Base-by-base conservation (phyloP, 352 stramenopile genomes). In the Pythium graminicola region DNA sequence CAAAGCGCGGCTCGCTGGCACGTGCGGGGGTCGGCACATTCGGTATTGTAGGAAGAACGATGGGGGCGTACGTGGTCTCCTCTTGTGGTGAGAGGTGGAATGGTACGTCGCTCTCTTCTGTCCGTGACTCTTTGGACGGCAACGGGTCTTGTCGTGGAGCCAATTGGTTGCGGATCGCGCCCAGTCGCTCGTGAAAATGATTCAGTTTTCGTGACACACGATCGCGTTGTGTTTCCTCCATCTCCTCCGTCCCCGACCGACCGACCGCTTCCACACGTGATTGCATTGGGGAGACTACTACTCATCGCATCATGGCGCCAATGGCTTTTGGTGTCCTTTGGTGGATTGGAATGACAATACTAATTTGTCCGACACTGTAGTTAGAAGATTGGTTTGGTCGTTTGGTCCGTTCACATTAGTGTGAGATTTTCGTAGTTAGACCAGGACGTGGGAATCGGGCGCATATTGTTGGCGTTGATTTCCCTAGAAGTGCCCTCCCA, bases 151-250 rank as follows among this genome's bases (percentile, higher is more conserved):
- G 54, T 9, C 42, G 57, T n/a, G n/a, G n/a, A n/a, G 62, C 64
- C 3, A 86, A 47, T 29, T 66, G 54, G 9, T 46, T 54, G 8
- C 69, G 70, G 50, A 86, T 85, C 7, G 42, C 62, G 7, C 67
- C 53, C 26, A 85, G 48, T n/a, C 68, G 68, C 16, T 67, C 62
- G 16, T 67, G 56, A 47, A 86, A 79, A 11, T 43, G 63, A 41
- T 81, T 63, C 40, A 80, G 73, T 43, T 74, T 77, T 38, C 57
- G 51, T 13, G 71, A 56, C n/a, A n/a, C n/a, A n/a, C n/a, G n/a
- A n/a, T n/a, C n/a, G n/a, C n/a, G n/a, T n/a, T 22, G 3, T 1
- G 20, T 47, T 39, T n/a, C 35, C 41, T 32, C 49, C 52, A 28
- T 36, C 32, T 23, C 5, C 24, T 36, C 27, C 6, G 7, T 10